Percentiles rank a stretch among this genome's conserved stretches.
These are phyloP conservation scores for Trichophyton simii DNA, from an alignment of 2,329 filamentous ascomycete species.

Conservation along the genomic window DNA sequence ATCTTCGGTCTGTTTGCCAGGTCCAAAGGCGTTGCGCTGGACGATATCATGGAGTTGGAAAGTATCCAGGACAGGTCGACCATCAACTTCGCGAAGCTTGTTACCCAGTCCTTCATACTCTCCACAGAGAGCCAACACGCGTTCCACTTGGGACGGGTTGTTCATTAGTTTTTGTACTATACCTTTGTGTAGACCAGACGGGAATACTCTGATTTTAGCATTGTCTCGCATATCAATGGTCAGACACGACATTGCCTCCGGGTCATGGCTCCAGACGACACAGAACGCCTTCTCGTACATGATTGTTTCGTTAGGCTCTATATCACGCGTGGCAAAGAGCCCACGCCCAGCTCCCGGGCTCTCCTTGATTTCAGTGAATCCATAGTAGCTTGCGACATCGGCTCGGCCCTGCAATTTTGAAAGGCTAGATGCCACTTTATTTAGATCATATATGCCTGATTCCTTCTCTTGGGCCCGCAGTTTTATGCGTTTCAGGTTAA, in stretches of 20 bases:
- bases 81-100: not conserved
- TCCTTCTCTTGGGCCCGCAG: slow-evolving; percentile 15
- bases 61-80: not conserved
- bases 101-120: not conserved
- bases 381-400: not conserved
- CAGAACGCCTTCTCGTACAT: slow-evolving; percentile 46
- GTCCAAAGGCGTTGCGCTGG: not conserved
- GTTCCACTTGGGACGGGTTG: not conserved
- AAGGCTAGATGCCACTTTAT: not conserved
- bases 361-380: not conserved
- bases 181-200: not conserved
- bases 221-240: not conserved
- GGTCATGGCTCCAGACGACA: not conserved
- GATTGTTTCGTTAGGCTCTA: slow-evolving; percentile 41
- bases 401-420: not conserved
- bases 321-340: slow-evolving; percentile 38
- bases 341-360: slow-evolving; percentile 30
- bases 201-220: not conserved
- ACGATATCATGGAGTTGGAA: not conserved
- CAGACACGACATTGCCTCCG: not conserved
- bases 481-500: slow-evolving; percentile 21
- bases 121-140: not conserved
- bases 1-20: not conserved
- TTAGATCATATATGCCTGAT: slow-evolving; percentile 13
- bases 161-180: not conserved